These are phyloP conservation scores for Sedum album DNA, from an alignment of 164 flowering plant species.

Conservation along the genomic window DNA sequence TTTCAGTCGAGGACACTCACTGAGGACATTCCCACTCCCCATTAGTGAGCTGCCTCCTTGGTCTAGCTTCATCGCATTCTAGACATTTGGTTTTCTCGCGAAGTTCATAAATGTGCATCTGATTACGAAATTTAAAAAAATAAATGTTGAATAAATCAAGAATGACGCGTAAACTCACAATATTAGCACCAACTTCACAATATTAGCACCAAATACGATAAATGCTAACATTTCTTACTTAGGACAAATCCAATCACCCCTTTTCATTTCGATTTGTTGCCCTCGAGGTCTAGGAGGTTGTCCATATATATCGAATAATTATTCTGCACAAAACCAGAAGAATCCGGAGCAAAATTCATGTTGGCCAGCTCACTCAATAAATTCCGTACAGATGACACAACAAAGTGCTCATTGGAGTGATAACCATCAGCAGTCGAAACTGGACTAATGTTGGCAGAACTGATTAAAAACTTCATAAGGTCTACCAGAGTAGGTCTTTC, in stretches of 20 bases:
- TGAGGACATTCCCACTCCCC: slow-evolving; percentile 99
- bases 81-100: slow-evolving; percentile 80
- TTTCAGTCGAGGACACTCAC: slow-evolving; percentile 33
- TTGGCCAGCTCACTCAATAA: slow-evolving; percentile 51
- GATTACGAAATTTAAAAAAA: slow-evolving; percentile 13
- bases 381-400: slow-evolving; percentile 62
- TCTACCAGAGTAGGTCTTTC: slow-evolving; percentile 50
- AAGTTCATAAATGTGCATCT: slow-evolving; percentile 95
- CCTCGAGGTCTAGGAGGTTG: slow-evolving; percentile 29
- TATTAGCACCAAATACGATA: background rate
- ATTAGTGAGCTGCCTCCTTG: slow-evolving; percentile 68
- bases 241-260: slow-evolving; percentile 83
- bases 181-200: background rate
- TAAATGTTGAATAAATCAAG: background rate
- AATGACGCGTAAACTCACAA: background rate
- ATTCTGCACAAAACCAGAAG: slow-evolving; percentile 22
- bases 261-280: slow-evolving; percentile 59
- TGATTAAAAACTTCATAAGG: slow-evolving; percentile 66
- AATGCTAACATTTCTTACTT: slow-evolving; percentile 36
- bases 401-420: slow-evolving; percentile 29
- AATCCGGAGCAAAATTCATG: slow-evolving; percentile 16
- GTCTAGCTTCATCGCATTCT: slow-evolving; percentile 72
- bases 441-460: slow-evolving; percentile 43
- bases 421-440: slow-evolving; percentile 23
- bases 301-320: slow-evolving; percentile 34